Evolutionary conservation across 305 asterid genomes (phyloP).

Genomic region (Fraxinus latifolia): DNA sequence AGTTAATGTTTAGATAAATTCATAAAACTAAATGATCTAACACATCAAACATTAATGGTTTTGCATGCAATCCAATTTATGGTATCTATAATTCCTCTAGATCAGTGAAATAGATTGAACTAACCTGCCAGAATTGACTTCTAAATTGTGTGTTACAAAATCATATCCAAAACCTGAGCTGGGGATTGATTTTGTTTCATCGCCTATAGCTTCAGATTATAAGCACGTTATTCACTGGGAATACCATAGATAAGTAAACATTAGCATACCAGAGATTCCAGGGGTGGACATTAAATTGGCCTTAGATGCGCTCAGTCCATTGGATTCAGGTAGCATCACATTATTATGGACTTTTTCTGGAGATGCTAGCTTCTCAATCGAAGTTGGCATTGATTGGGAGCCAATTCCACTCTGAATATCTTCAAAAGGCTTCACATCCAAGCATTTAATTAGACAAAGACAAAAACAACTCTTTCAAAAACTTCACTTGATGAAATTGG

Average conservation of each 20-base stretch:
- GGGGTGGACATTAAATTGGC: slow-evolving; percentile 60
- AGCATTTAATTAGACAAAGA: slow-evolving; percentile 33
- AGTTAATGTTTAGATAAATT: not conserved
- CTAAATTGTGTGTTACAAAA: slow-evolving; percentile 55
- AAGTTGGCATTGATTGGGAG: slow-evolving; percentile 34
- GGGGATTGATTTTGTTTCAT: slow-evolving; percentile 62
- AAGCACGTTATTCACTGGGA: slow-evolving; percentile 19
- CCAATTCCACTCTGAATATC: slow-evolving; percentile 45
- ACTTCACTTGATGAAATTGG: not conserved
- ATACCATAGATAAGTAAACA: not conserved
- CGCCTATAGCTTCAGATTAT: slow-evolving; percentile 40
- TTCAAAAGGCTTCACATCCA: slow-evolving; percentile 54
- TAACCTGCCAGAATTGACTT: slow-evolving; percentile 64
- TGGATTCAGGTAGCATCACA: slow-evolving; percentile 43
- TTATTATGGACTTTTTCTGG: slow-evolving; percentile 25
- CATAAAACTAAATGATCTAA: not conserved
- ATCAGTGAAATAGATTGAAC: slow-evolving; percentile 17
- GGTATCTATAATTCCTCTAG: not conserved
- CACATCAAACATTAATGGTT: not conserved
- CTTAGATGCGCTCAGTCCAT: slow-evolving; percentile 35
- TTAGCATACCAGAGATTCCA: slow-evolving; percentile 55
- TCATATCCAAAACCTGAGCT: slow-evolving; percentile 81
- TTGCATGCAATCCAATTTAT: not conserved
- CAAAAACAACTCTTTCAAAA: not conserved
- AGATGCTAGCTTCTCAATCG: slow-evolving; percentile 59